Percentiles rank a stretch among this genome's conserved stretches.
Evolutionary conservation across 441 rosid species (phyloP).

Genomic region (Codiaeum variegatum): DNA sequence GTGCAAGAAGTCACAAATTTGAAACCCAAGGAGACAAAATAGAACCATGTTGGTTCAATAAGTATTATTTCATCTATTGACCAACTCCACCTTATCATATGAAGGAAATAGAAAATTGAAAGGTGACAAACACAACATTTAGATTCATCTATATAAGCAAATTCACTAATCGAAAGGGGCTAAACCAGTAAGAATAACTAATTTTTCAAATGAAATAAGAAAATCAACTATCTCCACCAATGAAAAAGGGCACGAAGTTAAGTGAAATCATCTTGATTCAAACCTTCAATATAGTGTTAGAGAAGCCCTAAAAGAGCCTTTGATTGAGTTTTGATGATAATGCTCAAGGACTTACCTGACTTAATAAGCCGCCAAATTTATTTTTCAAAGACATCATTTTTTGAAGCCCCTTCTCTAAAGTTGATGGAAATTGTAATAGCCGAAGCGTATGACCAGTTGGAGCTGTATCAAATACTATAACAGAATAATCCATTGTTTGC

Average conservation of each 20-base stretch:
- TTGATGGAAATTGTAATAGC: slow-evolving; percentile 85
- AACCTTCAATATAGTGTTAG: neutral
- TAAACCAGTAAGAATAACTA: neutral
- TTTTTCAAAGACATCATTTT: slow-evolving; percentile 88
- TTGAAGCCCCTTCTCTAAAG: slow-evolving; percentile 88
- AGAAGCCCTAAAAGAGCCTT: neutral
- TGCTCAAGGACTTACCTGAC: slow-evolving; percentile 54
- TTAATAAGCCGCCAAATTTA: slow-evolving; percentile 88
- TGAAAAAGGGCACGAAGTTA: neutral
- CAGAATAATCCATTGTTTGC: slow-evolving; percentile 94
- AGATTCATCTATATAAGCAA: slow-evolving; percentile 1
- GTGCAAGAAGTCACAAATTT: no score
- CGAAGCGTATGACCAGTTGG: slow-evolving; percentile 98
- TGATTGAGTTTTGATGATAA: neutral
- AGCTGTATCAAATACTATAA: slow-evolving; percentile 94
- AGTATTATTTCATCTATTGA: neutral
- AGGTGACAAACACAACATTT: neutral
- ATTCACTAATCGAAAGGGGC: neutral
- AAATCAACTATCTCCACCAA: neutral
- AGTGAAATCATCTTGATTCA: neutral
- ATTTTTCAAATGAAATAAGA: neutral
- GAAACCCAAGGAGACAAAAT: neutral
- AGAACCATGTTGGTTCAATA: neutral
- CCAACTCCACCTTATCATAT: neutral
- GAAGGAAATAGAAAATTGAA: neutral